phyloP scores from a whole-genome alignment of 1,284 basidiomycete genomes.

The Cutaneotrichosporon sp. region DNA sequence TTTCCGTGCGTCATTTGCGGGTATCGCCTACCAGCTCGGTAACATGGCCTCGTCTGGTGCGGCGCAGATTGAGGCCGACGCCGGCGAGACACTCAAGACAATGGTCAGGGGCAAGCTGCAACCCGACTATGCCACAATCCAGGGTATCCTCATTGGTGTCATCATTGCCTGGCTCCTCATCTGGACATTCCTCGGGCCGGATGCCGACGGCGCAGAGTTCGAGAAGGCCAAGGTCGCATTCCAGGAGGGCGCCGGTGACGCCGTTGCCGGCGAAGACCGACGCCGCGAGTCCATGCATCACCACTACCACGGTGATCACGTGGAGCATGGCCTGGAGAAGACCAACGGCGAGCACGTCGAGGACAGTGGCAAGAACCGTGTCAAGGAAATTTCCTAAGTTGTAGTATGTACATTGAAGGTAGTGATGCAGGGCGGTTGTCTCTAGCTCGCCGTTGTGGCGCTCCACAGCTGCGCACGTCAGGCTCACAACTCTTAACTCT shows the following conservation, averaged over 20 bases:
- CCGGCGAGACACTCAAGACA: constrained; percentile 46
- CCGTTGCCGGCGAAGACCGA: background rate
- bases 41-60: constrained; percentile 80
- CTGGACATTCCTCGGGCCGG: constrained; percentile 50
- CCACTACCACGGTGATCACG: too few relatives aligned
- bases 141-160: constrained; percentile 75
- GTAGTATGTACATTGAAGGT: too few relatives aligned
- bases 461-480: too few relatives aligned
- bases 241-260: constrained; percentile 62
- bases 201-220: constrained; percentile 70
- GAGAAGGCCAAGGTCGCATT: constrained; percentile 74
- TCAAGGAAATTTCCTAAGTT: too few relatives aligned
- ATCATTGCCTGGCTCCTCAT: constrained; percentile 46
- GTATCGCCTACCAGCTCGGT: constrained; percentile 68
- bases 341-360: too few relatives aligned
- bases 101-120: constrained; percentile 49
- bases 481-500: too few relatives aligned
- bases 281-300: too few relatives aligned
- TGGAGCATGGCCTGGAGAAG: too few relatives aligned
- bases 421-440: too few relatives aligned
- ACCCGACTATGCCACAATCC: constrained; percentile 77
- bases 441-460: too few relatives aligned
- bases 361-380: too few relatives aligned
- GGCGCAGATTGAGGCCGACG: constrained; percentile 83
- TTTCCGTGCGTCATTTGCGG: constrained; percentile 88